A percentile compares a stretch with the other conserved stretches of the same genome.
Evolutionary conservation across 495 filamentous ascomycete species (phyloP).

Genomic region (Penicillium malachiteum): DNA sequence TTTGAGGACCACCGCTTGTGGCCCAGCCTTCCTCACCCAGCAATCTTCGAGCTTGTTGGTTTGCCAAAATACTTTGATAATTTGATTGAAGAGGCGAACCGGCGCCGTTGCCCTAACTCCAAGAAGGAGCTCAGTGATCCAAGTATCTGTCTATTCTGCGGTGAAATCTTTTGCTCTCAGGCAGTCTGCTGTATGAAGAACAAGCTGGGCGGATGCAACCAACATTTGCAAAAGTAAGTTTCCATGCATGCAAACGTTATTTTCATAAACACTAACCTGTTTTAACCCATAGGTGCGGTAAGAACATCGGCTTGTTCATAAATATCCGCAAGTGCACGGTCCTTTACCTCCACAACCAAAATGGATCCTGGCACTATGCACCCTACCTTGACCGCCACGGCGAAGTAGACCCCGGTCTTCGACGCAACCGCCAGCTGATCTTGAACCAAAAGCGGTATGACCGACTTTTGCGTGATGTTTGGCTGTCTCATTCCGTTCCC

Average conservation of each 20-base stretch:
- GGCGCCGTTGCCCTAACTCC: constrained; percentile 79
- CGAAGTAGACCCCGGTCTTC: constrained; percentile 83
- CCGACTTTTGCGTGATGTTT: constrained; percentile 76
- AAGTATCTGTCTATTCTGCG: constrained; percentile 90
- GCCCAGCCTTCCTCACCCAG: constrained; percentile 71
- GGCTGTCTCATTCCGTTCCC: constrained; percentile 85
- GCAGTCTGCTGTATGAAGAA: constrained; percentile 82
- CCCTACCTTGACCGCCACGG: constrained; percentile 96
- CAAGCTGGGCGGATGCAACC: constrained; percentile 79
- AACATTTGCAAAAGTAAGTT: constrained; percentile 82
- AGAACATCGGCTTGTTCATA: constrained; percentile 85
- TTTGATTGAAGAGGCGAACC: constrained; percentile 89
- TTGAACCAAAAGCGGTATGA: constrained; percentile 94
- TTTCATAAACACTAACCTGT: constrained; percentile 10
- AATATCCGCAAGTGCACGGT: constrained; percentile 94
- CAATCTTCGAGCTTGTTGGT: constrained; percentile 90
- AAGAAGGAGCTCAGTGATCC: constrained; percentile 89
- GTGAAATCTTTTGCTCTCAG: constrained; percentile 93
- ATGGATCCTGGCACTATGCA: constrained; percentile 80
- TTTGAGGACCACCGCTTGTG: constrained; percentile 42
- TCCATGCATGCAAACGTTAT: neutral
- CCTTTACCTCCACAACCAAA: constrained; percentile 76
- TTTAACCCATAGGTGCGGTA: constrained; percentile 68
- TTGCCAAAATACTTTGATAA: constrained; percentile 88
- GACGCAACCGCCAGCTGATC: constrained; percentile 80